Conservation (phyloP, 441 rosid species). For the Populus trichocarpa region DNA sequence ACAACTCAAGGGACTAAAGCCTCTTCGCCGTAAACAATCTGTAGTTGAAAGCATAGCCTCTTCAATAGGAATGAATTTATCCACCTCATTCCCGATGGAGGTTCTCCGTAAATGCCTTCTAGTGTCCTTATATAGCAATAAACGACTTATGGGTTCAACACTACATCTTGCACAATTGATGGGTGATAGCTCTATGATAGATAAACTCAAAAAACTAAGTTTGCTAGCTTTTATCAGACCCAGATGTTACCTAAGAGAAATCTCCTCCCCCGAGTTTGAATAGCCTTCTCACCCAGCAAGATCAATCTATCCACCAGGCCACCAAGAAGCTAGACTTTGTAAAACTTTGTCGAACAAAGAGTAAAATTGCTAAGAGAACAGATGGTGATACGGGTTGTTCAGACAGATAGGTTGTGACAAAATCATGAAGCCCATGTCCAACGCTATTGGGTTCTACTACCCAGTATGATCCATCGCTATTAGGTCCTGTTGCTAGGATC, state of each 20-base stretch:
- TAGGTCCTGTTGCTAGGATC: too few relatives aligned
- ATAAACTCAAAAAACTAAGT: slow-evolving; percentile 51
- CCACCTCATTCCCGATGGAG: slow-evolving; percentile 39
- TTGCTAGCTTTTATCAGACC: slow-evolving; percentile 20
- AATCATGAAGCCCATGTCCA: slow-evolving; percentile 82
- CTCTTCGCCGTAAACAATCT: slow-evolving; percentile 28
- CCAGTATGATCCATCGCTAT: too few relatives aligned
- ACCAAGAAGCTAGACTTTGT: slow-evolving; percentile 52
- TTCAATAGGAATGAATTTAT: slow-evolving; percentile 25
- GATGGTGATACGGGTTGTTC: slow-evolving; percentile 24
- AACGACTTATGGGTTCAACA: slow-evolving; percentile 51
- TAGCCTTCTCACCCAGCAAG: slow-evolving; percentile 34
- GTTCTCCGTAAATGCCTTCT: slow-evolving; percentile 54
- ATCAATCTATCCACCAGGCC: slow-evolving; percentile 45
- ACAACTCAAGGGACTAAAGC: slow-evolving; percentile 47
- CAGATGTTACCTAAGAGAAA: slow-evolving; percentile 18
- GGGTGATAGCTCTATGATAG: slow-evolving; percentile 32
- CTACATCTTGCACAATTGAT: slow-evolving; percentile 44
- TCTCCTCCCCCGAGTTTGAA: slow-evolving; percentile 1
- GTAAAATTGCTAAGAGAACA: slow-evolving; percentile 21
- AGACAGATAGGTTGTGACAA: slow-evolving; percentile 51
- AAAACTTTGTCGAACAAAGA: slow-evolving; percentile 31
- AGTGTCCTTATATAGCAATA: slow-evolving; percentile 42
- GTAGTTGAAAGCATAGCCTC: slow-evolving; percentile 25
- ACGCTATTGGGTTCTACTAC: background rate